Evolutionary conservation across 805 yeast genomes (phyloP), one percentile per base, ranked within the genome.

Genomic region (Osmozyma mogii): DNA sequence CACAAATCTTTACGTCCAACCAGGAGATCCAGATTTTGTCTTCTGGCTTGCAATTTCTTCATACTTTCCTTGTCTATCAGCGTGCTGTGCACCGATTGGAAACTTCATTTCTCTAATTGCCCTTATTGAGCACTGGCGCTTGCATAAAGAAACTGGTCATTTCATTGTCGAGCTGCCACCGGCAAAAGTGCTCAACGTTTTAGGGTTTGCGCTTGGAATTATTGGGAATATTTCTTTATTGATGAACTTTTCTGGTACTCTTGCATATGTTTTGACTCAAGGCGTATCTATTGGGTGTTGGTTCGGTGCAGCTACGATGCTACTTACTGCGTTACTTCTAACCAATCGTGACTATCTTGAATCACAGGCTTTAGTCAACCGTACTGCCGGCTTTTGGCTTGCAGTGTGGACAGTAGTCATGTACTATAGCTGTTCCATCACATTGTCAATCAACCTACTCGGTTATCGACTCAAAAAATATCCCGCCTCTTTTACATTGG

Each of bases 11-110:
- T 41, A 45, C 13, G 46, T 58, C 17, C 52, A 50, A 24, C 68
- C 68, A 0, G 68, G 68, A 0, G 66, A 59, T 8, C 45, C 36
- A 1, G 29, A 41, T 16, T 61, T 61, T 33, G 36, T 59, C n/a
- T 16, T 50, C 15, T 84, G 94, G 92, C 80, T 79, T 40, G 44
- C 68, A 9, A 52, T 78, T 0, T 75, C 88, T 3, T 68, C 80
- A 3, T 76, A 77, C 41, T 68, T 84, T 39, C 95, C 95, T 0
- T 65, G 84, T 15, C 49, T 79, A 6, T 76, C 88, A 1, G 85
- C 89, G 4, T 81, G 89, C 41, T 44, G 78, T 21, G 94, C 92
- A 0, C 94, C 95, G 0, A 43, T 84, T 16, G 77, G 89, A 5
- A 83, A 83, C 42, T 69, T 82, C 65, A 66, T 76, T 24, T 79